Base-by-base conservation (phyloP, 2,329 filamentous ascomycete genomes). In the Talaromyces sp. region DNA sequence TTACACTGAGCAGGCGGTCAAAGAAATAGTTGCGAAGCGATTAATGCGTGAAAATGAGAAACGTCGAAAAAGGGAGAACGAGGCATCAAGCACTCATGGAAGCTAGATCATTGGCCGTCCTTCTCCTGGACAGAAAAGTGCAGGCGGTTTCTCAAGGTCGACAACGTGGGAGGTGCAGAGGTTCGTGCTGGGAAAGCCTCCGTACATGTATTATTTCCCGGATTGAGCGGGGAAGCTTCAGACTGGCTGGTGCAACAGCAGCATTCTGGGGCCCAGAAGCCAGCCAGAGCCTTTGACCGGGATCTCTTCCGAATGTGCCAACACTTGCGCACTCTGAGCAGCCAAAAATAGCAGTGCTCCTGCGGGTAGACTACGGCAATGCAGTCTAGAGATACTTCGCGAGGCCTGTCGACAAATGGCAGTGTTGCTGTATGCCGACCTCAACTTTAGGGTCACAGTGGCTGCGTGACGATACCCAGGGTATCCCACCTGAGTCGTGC, bases 191-290 rank as follows among this genome's bases (percentile, higher is more conserved):
- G 53, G 24, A 24, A 38, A 55, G 31, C 19, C n/a, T 35, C 43
- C 43, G 43, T 46, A 46, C 19, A n/a, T 54, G 55, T 50, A 51
- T 41, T 50, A 31, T 38, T 54, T 46, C 19, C 41, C 50, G 41
- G 12, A 50, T 61, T n/a, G 56, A 58, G 56, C 50, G 59, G 59
- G 52, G 59, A 56, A 58, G 59, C 43, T 50, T 43, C 10, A 46
- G 48, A 57, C 56, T 26, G 55, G 59, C 56, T 26, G 55, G 59
- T 31, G 54, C 59, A 61, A 43, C 32, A 55, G 43, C 43, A 54
- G 51, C 38, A 61, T 52, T 52, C 48, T 52, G 48, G 26, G 26
- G 24, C 24, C 24, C 11, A 26, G 14, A 31, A 21, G 48, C 24
- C 17, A 52, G 27, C 14, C 11, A 19, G 21, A 26, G 48, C 26